Base-by-base conservation (phyloP, 2,329 filamentous ascomycete genomes). In the Clarireedia monteithiana region DNA sequence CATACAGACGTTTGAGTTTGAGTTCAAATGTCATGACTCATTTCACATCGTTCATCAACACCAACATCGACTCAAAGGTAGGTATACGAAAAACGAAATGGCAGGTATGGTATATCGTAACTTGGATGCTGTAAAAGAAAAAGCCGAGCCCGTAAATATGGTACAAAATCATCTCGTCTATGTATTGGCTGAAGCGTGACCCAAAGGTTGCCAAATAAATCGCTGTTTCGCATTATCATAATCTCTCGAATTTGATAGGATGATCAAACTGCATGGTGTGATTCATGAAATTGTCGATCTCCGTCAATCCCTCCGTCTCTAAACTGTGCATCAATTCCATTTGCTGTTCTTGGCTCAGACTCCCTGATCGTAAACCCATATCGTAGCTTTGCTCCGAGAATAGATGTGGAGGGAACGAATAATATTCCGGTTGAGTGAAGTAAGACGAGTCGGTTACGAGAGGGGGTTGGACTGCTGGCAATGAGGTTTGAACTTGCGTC, bases 321-420 rank as follows among this genome's bases (percentile, higher is more conserved):
- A 95, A 77, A 49, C 84, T 84, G 55, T 85, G 83, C 86, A 95
- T 90, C 39, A 95, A 75, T 73, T 95, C 88, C 60, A 85, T 73
- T 71, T 94, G 89, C 70, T 95, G 89, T 66, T 89, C 82, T 60
- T 91, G 86, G 58, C 84, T 91, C 34, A 95, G 74, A 58, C 79
- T 88, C 61, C 84, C 89, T 64, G 82, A 83, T 58, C 67, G 80
- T 79, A 68, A 69, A 60, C 73, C 65, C 66, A 75, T 69, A 58
- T 73, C 67, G 30, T 72, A 73, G 56, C 73, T 74, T 10, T 73
- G 71, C 47, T 75, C 73, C 45, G 74, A 72, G 60, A 61, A 69
- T 44, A 65, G 44, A 50, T 61, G 64, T n/a, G 61, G 57, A 2
- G 61, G 60, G 53, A 70, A 69, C 26, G 55, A 61, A 48, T 62